These are phyloP conservation scores for Bruguiera parviflora DNA, from an alignment of 345 rosid species.

Conservation along the genomic window DNA sequence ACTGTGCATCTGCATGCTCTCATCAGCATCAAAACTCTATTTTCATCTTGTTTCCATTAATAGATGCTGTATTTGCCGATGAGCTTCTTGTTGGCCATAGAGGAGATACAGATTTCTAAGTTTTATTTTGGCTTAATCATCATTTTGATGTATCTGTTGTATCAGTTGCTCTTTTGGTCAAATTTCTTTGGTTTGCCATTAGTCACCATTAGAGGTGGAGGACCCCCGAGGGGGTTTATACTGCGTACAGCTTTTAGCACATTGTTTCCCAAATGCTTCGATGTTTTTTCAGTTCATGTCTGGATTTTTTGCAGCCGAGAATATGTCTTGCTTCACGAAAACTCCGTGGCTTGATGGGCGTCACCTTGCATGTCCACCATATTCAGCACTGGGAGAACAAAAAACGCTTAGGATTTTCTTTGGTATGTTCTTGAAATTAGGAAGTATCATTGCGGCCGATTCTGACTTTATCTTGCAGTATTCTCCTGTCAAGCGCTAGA, in stretches of 20 bases:
- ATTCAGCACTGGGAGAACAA: background rate
- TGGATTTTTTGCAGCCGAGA: conserved; percentile 60
- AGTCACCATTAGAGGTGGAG: background rate
- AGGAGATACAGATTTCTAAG: background rate
- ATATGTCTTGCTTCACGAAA: conserved; percentile 75
- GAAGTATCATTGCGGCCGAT: background rate
- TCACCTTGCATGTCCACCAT: conserved; percentile 1
- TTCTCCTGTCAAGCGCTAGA: background rate
- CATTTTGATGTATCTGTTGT: background rate
- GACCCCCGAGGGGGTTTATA: background rate
- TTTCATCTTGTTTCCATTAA: background rate
- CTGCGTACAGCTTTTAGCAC: background rate
- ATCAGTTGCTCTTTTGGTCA: background rate
- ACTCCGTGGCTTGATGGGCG: conserved; percentile 41
- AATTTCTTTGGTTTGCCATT: background rate
- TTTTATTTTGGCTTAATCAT: no score
- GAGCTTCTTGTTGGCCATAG: background rate
- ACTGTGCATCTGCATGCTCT: no score
- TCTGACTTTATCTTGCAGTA: background rate
- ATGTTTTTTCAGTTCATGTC: background rate
- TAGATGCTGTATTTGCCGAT: background rate
- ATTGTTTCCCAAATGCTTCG: background rate
- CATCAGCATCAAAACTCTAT: background rate
- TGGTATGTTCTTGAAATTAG: background rate
- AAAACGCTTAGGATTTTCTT: conserved; percentile 2